Conservation (phyloP, 805 yeast genomes). For the Saccharomycopsis sp. region DNA sequence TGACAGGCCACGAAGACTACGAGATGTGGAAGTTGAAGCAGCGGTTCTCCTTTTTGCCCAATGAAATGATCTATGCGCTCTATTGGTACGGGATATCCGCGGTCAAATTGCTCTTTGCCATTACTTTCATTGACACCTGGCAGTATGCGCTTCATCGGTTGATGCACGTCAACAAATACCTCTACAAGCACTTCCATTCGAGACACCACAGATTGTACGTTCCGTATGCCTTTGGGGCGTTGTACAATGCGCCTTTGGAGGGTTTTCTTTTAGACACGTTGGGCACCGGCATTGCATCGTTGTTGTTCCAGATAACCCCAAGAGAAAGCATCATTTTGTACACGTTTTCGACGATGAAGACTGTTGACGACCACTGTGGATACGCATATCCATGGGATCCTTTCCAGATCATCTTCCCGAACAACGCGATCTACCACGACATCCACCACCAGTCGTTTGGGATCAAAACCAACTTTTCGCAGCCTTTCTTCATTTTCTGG, state of each 20-base stretch:
- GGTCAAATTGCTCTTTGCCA: constrained; percentile 53
- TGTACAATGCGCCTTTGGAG: constrained; percentile 90
- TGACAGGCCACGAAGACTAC: constrained; percentile 44
- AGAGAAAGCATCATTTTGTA: constrained; percentile 71
- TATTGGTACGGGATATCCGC: constrained; percentile 62
- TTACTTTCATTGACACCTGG: constrained; percentile 85
- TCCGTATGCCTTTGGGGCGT: constrained; percentile 95
- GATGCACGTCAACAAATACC: constrained; percentile 76
- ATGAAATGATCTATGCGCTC: constrained; percentile 38
- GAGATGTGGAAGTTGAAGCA: constrained; percentile 41
- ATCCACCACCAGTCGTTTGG: constrained; percentile 97
- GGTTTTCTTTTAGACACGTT: constrained; percentile 87
- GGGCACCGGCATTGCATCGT: constrained; percentile 82
- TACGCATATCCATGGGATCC: constrained; percentile 88
- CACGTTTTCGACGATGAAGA: constrained; percentile 88
- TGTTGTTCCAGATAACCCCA: constrained; percentile 56
- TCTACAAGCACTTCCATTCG: constrained; percentile 82
- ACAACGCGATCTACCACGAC: constrained; percentile 93
- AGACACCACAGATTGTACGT: constrained; percentile 92
- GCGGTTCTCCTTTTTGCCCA: constrained; percentile 39
- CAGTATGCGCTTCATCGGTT: constrained; percentile 83
- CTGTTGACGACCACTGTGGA: constrained; percentile 99
- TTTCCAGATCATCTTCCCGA: constrained; percentile 86
- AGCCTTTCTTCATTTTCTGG: constrained; percentile 96
- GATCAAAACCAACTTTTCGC: constrained; percentile 84